Base-by-base conservation (phyloP, 1,284 basidiomycete species). In the Retiboletus fuscus region DNA sequence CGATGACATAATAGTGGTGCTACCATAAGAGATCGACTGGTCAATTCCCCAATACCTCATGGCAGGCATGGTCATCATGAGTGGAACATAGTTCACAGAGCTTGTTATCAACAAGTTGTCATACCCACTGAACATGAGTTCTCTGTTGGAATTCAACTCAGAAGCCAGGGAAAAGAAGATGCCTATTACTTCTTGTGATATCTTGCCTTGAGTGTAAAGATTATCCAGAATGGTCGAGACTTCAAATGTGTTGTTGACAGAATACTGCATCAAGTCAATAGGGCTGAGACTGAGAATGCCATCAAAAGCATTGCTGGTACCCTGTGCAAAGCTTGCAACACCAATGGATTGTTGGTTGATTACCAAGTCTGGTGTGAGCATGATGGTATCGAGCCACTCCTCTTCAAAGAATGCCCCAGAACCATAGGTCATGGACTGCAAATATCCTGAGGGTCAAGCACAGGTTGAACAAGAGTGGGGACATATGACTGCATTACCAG, bases 211-310 rank as follows among this genome's bases (percentile, higher is more conserved):
- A 34, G 74, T 57, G 68, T 80, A 82, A 41, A 87, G 82, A 69
- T 85, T 87, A 75, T 87, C 82, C 30, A 81, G 84, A 34, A 87
- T 82, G 30, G 85, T 87, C 24, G 84, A 81, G 63, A 85, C 80
- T 64, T 81, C 73, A 24, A 69, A 70, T 70, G 71, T 61, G 60
- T 72, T 69, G 44, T 47, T 67, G 28, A 79, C 79, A 20, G 82
- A 84, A 69, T 84, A 83, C 41, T 76, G n/a, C 6, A 89, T 89
- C 69, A 91, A 82, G 77, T 85, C 85, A 12, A 84, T 82, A n/a
- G 90, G 89, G 22, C 87, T 88, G 60, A 88, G 83, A 76, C 89
- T 89, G 46, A 90, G 82, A 72, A 90, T 87, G n/a, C 89, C 89
- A 71, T 90, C 88, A 44, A 87, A 82, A 30, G 15, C 20, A 3